These are phyloP conservation scores for Cairneyella variabilis DNA, from an alignment of 495 filamentous ascomycete genomes.

Conservation along the genomic window DNA sequence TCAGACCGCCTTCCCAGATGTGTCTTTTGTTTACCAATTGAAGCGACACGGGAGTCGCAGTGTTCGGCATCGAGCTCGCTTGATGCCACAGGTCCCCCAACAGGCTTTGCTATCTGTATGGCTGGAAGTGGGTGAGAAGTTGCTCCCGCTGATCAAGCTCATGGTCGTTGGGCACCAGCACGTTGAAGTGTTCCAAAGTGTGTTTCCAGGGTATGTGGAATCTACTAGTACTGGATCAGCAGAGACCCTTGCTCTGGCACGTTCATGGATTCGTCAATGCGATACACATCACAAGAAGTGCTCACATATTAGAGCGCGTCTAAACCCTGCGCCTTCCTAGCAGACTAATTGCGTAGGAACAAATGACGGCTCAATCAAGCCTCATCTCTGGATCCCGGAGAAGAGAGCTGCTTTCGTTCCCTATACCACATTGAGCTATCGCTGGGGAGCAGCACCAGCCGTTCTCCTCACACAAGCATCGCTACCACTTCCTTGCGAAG, in stretches of 20 bases:
- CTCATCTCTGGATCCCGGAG: background rate
- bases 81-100: too few relatives aligned
- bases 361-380: background rate
- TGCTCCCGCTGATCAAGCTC: background rate
- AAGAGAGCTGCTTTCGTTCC: too few relatives aligned
- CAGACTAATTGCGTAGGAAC: background rate
- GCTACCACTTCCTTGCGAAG: background rate
- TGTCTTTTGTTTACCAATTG: too few relatives aligned
- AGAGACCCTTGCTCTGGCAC: background rate
- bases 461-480: background rate
- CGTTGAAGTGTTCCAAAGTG: background rate
- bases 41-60: too few relatives aligned
- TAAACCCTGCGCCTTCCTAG: too few relatives aligned
- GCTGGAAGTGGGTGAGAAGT: background rate
- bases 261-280: too few relatives aligned
- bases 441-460: background rate
- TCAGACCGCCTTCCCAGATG: too few relatives aligned
- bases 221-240: background rate
- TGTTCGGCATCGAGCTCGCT: too few relatives aligned
- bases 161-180: background rate
- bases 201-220: background rate
- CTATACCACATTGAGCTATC: slow-evolving; percentile 1
- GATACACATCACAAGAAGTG: too few relatives aligned
- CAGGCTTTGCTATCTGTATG: background rate
- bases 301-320: too few relatives aligned